Evolutionary conservation across 176 grass and related monocot genomes (phyloP), one percentile per base, ranked within the genome.

Genomic region (Zizania latifolia): DNA sequence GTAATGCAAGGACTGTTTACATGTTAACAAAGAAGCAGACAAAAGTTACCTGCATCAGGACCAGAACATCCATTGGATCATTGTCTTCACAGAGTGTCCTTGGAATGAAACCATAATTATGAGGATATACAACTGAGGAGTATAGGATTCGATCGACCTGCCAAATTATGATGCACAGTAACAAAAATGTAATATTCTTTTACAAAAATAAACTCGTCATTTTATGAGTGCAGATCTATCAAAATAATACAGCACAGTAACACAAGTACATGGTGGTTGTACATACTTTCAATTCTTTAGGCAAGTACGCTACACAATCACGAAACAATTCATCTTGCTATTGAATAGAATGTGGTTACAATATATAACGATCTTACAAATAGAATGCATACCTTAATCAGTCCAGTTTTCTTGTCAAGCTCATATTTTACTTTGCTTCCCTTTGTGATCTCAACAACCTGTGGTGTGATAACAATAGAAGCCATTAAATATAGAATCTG

Each of bases 391-490:
- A 92, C 89, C 85, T 88, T 88, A 70, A 92, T 92, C 23, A 92
- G 11, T 39, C 89, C 89, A 19, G 89, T 92, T 82, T 92, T 92
- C 69, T 92, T 92, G 78, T 92, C 89, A 80, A 92, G 89, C 71
- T 92, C 89, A 80, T 92, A 92, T 72, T 92, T 92, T 23, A 92
- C 85, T 92, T 92, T 88, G 53, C 89, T 92, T 78, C 89, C 89
- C 71, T 92, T 92, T 6, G 89, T 85, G 79, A 88, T 92, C 89
- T 92, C 85, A 73, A 92, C 85, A 62, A 92, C 89, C 89, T 92
- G 53, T 24, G 29, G 15, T 50, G 12, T 50, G 10, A 87, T 22
- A 31, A 29, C n/a, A 19, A 68, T 10, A 26, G 9, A 59, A 26
- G 33, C 2, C 15, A 39, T 56, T 78, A 73, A 72, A 0, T 17